phyloP scores from a whole-genome alignment of 345 rosid species.

The Mallotus nudiflorus region DNA sequence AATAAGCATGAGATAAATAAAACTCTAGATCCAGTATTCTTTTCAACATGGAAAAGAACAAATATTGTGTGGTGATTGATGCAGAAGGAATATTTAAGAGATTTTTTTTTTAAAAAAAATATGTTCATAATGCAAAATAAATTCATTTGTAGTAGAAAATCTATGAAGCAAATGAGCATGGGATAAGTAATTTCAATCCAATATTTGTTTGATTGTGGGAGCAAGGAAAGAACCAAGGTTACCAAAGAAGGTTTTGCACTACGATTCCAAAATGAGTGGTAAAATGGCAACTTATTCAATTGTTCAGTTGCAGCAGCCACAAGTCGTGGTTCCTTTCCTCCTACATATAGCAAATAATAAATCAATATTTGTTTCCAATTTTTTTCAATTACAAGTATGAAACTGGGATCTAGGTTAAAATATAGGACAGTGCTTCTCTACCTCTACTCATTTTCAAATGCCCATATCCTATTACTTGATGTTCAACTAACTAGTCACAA shows the following conservation, averaged over 20 bases:
- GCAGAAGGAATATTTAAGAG: background rate
- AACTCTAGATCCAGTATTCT: background rate
- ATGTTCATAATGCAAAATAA: background rate
- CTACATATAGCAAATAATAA: conserved; percentile 40
- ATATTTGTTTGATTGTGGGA: background rate
- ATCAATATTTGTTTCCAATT: conserved; percentile 7
- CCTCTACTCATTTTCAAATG: background rate
- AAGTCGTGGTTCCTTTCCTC: conserved; percentile 88
- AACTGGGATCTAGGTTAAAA: background rate
- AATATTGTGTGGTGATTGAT: conserved; percentile 14
- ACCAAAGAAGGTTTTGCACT: conserved; percentile 96
- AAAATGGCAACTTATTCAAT: conserved; percentile 79
- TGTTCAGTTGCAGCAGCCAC: conserved; percentile 80
- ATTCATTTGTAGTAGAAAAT: background rate
- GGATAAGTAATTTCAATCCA: background rate
- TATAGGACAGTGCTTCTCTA: background rate
- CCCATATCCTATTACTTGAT: no score
- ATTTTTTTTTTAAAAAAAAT: background rate
- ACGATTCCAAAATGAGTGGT: conserved; percentile 98
- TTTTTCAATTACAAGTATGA: background rate
- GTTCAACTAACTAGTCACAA: background rate
- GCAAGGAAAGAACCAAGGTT: conserved; percentile 9
- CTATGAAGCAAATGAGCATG: conserved; percentile 7
- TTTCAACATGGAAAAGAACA: conserved; percentile 2
- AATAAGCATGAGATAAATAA: background rate